Evolutionary conservation across 148 eudicot species (phyloP), one percentile per base, ranked within the genome.

Genomic region (Vaccinium myrtillus): DNA sequence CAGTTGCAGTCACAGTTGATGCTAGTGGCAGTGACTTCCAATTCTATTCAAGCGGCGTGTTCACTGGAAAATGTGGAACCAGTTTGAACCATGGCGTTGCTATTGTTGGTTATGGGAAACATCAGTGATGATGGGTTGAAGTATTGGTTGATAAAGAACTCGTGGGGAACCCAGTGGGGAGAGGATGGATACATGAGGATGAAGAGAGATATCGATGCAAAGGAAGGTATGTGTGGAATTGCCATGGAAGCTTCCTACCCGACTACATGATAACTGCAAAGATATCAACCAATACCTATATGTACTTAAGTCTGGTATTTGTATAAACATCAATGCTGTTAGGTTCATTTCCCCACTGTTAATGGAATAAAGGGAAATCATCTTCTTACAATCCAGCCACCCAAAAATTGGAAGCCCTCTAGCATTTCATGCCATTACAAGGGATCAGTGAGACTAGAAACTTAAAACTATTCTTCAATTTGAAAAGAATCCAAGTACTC

Each of bases 241-340:
- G 23, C 67, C 67, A 59, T 59, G 23, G 67, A 59, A 59, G 67
- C 67, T 59, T 59, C 67, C 67, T 59, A 59, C 67, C 67, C n/a
- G 6, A 59, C 67, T 21, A 59, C 6, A 59, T 18, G 23, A 59
- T 59, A 18, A 7, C 25, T 59, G 8, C 23, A 59, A 2, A 55
- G 8, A 4, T 58, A 21, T 58, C 63, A 58, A 58, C n/a, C 15
- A 63, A 63, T 63, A n/a, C 70, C 27, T 63, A 2, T n/a, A 63
- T 63, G 30, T 63, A 63, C 70, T 63, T 23, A 8, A 63, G 30
- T 63, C 70, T 63, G 27, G 27, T 63, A 9, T 63, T 23, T 9
- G 30, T n/a, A n/a, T 9, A 63, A 63, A n/a, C 30, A 63, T 9
- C n/a, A 63, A 63, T 8, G 67, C 25, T 21, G 67, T 8, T 18